A percentile compares a stretch with the other conserved stretches of the same genome.
Evolutionary conservation across 2,329 filamentous ascomycete species (phyloP).

Genomic region (Ambrosiella xylebori): DNA sequence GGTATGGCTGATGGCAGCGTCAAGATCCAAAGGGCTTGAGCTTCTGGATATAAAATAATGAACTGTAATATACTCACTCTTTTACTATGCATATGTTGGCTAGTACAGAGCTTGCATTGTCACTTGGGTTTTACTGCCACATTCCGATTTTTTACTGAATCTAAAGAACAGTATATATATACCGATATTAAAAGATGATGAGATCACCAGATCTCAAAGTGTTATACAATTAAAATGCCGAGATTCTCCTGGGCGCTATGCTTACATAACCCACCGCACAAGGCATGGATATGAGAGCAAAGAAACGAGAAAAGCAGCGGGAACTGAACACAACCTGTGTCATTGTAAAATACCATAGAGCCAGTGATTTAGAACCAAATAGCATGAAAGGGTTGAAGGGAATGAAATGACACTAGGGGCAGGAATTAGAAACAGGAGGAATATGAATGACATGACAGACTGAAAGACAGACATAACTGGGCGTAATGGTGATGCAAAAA

Average conservation of each 20-base stretch:
- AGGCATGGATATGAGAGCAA: background rate
- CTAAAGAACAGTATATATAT: background rate
- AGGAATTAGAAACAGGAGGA: background rate
- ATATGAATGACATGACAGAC: background rate
- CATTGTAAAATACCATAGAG: slow-evolving; percentile 1
- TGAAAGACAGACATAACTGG: background rate
- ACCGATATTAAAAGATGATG: background rate
- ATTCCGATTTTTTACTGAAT: background rate
- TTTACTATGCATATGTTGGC: too few relatives aligned
- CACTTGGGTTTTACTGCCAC: background rate
- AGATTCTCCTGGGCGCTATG: slow-evolving; percentile 10
- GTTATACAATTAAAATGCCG: slow-evolving; percentile 11
- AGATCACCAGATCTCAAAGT: slow-evolving; percentile 1
- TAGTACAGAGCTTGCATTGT: background rate
- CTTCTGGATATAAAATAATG: background rate
- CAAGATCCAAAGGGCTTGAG: slow-evolving; percentile 5
- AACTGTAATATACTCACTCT: background rate
- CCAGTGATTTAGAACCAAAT: background rate
- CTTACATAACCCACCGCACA: slow-evolving; percentile 9
- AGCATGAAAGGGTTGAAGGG: background rate
- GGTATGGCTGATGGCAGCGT: slow-evolving; percentile 58
- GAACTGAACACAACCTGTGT: background rate
- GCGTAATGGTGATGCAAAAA: slow-evolving; percentile 1
- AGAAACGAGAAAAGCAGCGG: slow-evolving; percentile 1
- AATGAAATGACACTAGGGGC: background rate